Base-by-base conservation (phyloP, 495 filamentous ascomycete genomes). In the Penicillium angulare region DNA sequence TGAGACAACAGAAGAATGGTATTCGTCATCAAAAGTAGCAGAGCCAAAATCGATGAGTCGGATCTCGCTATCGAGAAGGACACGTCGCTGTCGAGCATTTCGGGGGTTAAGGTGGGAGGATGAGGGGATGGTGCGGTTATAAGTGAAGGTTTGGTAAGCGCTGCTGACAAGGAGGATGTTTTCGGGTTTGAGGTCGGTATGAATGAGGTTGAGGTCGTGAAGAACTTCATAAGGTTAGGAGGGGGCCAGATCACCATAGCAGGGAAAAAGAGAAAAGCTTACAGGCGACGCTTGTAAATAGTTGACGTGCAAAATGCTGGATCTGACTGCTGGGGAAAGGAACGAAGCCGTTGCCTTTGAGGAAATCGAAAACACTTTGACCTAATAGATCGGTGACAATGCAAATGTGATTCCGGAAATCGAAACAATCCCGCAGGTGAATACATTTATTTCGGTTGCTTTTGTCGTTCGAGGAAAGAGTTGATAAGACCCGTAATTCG, bases 261-360 rank as follows among this genome's bases (percentile, higher is more conserved):
- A n/a, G 32, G 50, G 18, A 5, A 43, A 17, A 7, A 40, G 10
- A 16, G 20, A 16, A 17, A 16, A 33, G 81, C 90, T 79, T 75
- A 97, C 92, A 98, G 43, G 93, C 95, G 56, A 98, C 95, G 61
- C 93, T 97, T n/a, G 92, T 97, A 44, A 98, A 86, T 15, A 98
- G 73, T 63, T 98, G 93, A 34, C 92, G 83, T 10, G 93, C 93
- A 77, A 98, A 97, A 60, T 81, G 89, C 67, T 97, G 93, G 50
- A 98, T 98, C 65, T 98, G 92, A 60, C 90, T 96, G 77, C 93
- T 97, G n/a, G 93, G 93, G 66, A 98, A 98, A 2, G 93, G 93
- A 20, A 95, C 89, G 66, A 97, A 98, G 39, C 78, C 76, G 66
- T 97, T 97, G 58, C 84, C 84, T 74, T 98, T 98, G 36, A 98